Evolutionary conservation across 129 eudicot genomes (phyloP), one percentile per base, ranked within the genome.

Genomic region (Ambrosia artemisiifolia): DNA sequence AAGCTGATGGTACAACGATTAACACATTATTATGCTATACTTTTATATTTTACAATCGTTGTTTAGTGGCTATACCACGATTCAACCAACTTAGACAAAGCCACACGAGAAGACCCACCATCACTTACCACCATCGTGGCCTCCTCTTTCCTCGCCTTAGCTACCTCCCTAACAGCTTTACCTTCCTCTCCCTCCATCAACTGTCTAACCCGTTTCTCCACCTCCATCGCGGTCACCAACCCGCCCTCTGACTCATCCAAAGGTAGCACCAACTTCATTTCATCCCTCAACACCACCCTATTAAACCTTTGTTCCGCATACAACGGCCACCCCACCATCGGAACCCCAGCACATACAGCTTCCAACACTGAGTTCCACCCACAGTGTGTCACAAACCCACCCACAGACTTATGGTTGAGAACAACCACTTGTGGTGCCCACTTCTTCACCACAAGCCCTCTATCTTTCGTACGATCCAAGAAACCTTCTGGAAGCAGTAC

Each of bases 341-440:
- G 90, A 5, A 85, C 81, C 0, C 90, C 87, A 0, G 74, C 71
- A 36, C 79, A 33, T 18, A 75, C 18, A 0, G 83, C 85, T 36
- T 85, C 85, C 34, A 81, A 19, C 1, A 84, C 75, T 2, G 85
- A 84, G 59, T 75, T 85, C 86, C 90, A 85, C 49, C 84, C 84
- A 19, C 86, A 82, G 13, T 84, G 90, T 8, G 90, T 77, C 72
- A 86, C 64, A 40, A 86, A 86, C 24, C 88, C 80, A 10, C 80
- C 85, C 7, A 86, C 46, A 1, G 84, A 72, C 18, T 43, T 11
- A 13, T 80, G 82, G 42, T 67, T 67, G 33, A 86, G 42, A 8
- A 86, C 80, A n/a, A 72, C 63, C 16, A 83, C 76, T 30, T 86
- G 86, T 11, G 86, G 80, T 0, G 84, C 77, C 91, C 88, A 86